A percentile compares a stretch with the other conserved stretches of the same genome.
Evolutionary conservation across 495 filamentous ascomycete species (phyloP).

Genomic region (Thermothielavioides terrestris): DNA sequence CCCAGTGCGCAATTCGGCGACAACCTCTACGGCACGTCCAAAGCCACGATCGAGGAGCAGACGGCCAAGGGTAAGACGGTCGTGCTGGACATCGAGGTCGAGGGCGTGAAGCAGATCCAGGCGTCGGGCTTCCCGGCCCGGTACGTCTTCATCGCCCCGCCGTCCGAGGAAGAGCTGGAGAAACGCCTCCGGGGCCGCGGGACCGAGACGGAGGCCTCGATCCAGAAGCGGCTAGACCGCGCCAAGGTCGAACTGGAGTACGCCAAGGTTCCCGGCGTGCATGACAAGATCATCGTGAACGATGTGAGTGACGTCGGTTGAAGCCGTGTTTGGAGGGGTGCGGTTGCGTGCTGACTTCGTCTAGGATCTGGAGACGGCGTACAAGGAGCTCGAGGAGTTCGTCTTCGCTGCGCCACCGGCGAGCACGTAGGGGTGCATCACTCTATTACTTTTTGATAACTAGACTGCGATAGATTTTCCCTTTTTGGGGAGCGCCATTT

Average conservation of each 20-base stretch:
- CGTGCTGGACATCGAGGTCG: conserved; percentile 90
- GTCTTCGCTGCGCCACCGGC: conserved; percentile 29
- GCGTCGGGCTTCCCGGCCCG: conserved; percentile 64
- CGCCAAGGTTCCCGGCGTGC: conserved; percentile 59
- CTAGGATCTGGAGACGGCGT: conserved; percentile 69
- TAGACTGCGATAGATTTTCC: no score
- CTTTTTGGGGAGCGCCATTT: background rate
- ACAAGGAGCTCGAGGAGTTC: conserved; percentile 64
- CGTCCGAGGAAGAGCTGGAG: conserved; percentile 65
- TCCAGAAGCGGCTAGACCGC: conserved; percentile 67
- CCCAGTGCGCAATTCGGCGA: conserved; percentile 71
- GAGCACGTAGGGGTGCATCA: background rate
- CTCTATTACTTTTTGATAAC: background rate
- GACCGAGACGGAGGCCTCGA: conserved; percentile 71
- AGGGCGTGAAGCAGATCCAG: conserved; percentile 95
- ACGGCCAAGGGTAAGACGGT: conserved; percentile 56
- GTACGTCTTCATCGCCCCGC: conserved; percentile 80
- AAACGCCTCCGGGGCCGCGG: conserved; percentile 67
- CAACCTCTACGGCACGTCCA: conserved; percentile 81
- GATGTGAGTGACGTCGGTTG: conserved; percentile 38
- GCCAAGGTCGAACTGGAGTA: conserved; percentile 78
- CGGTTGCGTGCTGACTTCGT: background rate
- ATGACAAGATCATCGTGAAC: conserved; percentile 85
- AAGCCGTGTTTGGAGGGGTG: background rate
- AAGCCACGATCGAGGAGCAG: conserved; percentile 66